A percentile compares a stretch with the other conserved stretches of the same genome.
Conservation (phyloP, 306 rosid genomes). For the Vigna angularis region DNA sequence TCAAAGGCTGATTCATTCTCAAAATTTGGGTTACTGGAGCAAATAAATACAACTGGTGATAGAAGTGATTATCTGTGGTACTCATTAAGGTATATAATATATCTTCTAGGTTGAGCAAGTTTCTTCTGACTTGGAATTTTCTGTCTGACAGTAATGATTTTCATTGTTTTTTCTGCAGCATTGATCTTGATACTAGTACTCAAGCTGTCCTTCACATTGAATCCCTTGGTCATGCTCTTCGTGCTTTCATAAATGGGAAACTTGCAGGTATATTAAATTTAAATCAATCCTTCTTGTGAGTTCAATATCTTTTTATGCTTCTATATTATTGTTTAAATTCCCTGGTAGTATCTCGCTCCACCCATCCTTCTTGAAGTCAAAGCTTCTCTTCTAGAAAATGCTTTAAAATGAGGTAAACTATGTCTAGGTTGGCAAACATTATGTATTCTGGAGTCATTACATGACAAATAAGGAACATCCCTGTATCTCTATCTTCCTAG, state of each 20-base stretch:
- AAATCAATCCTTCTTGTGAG: not conserved
- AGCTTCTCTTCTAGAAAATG: too few species aligned
- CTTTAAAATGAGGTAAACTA: too few species aligned
- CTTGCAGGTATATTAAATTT: slow-evolving; percentile 61
- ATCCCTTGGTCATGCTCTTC: slow-evolving; percentile 92
- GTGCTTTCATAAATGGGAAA: slow-evolving; percentile 75
- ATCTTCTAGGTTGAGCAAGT: slow-evolving; percentile 20
- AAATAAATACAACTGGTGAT: slow-evolving; percentile 93
- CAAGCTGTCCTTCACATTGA: slow-evolving; percentile 77
- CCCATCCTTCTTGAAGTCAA: too few species aligned
- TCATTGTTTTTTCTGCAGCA: slow-evolving; percentile 53
- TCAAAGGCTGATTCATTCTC: slow-evolving; percentile 74
- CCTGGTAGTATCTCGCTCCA: too few species aligned
- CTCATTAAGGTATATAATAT: slow-evolving; percentile 68
- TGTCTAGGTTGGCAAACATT: too few species aligned
- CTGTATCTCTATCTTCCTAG: too few species aligned
- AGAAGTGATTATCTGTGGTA: slow-evolving; percentile 94
- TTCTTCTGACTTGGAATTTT: slow-evolving; percentile 28
- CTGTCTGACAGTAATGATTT: not conserved
- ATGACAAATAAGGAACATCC: too few species aligned
- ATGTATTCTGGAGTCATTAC: too few species aligned
- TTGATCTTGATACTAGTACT: slow-evolving; percentile 56
- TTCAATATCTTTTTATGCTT: too few species aligned
- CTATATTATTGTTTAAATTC: too few species aligned
- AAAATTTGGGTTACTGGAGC: slow-evolving; percentile 77